Conservation (phyloP, 257 asterid genomes). For the Lycium ferocissimum region DNA sequence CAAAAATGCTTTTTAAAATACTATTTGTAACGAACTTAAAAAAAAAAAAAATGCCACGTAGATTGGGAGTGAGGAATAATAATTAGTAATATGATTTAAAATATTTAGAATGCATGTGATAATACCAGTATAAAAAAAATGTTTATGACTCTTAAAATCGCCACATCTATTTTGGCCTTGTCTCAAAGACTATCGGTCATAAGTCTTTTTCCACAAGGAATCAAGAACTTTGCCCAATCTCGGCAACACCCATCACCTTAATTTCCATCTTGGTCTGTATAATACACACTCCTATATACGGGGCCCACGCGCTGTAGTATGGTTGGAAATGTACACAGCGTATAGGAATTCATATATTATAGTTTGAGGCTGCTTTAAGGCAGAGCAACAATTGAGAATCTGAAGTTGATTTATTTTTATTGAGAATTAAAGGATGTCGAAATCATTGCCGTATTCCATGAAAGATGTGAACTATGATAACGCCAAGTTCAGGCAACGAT, state of each 20-base stretch:
- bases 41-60: no score
- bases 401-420: not conserved
- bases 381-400: constrained; percentile 20
- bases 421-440: constrained; percentile 56
- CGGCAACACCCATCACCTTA: not conserved
- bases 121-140: no score
- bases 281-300: not conserved
- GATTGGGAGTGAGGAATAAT: no score
- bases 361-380: not conserved
- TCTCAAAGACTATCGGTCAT: not conserved
- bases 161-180: not conserved
- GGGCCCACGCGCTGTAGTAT: not conserved
- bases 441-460: constrained; percentile 78
- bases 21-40: no score
- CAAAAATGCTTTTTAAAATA: no score
- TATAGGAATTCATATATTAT: no score
- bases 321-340: not conserved
- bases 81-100: no score
- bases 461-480: constrained; percentile 85
- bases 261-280: not conserved
- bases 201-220: not conserved
- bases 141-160: no score
- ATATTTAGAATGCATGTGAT: no score
- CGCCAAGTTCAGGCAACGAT: constrained; percentile 91
- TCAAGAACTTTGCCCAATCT: not conserved